Evolutionary conservation across 176 grass and related monocot species (phyloP).

Genomic region (Tillandsia fasciculata): DNA sequence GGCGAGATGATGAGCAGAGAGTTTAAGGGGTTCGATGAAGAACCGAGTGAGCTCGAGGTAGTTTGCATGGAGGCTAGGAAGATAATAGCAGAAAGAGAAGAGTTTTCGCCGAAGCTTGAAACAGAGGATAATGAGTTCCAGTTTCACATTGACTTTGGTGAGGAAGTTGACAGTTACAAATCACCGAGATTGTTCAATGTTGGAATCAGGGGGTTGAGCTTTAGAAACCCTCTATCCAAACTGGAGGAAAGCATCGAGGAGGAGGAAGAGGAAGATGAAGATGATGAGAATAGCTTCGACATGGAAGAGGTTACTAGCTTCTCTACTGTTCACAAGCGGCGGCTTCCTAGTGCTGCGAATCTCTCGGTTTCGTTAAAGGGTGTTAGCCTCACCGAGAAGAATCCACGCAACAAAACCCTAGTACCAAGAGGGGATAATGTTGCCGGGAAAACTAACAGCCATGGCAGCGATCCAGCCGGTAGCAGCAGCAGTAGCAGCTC

Average conservation of each 20-base stretch:
- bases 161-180: slow-evolving; percentile 17
- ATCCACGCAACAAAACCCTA: not conserved
- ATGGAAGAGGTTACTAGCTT: slow-evolving; percentile 4
- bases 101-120: slow-evolving; percentile 21
- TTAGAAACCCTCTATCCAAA: slow-evolving; percentile 42
- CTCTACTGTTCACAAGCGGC: slow-evolving; percentile 7
- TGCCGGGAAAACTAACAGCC: slow-evolving; percentile 20
- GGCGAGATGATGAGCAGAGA: slow-evolving; percentile 69
- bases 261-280: slow-evolving; percentile 34
- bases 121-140: slow-evolving; percentile 35
- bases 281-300: slow-evolving; percentile 8
- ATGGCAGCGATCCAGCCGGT: slow-evolving; percentile 14
- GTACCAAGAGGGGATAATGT: not conserved
- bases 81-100: slow-evolving; percentile 37
- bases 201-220: slow-evolving; percentile 22
- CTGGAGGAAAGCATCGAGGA: slow-evolving; percentile 41
- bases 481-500: slow-evolving; percentile 32
- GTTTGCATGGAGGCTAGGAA: slow-evolving; percentile 55
- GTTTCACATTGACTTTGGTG: slow-evolving; percentile 45
- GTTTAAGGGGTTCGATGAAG: slow-evolving; percentile 49
- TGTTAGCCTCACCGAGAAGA: slow-evolving; percentile 3
- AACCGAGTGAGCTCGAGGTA: slow-evolving; percentile 52
- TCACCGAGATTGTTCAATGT: slow-evolving; percentile 34
- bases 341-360: slow-evolving; percentile 6
- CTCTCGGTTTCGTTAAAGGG: slow-evolving; percentile 13